These are phyloP conservation scores for Backusella morwellensis DNA, from an alignment of 192 early-diverging fungal genomes.

Conservation along the genomic window DNA sequence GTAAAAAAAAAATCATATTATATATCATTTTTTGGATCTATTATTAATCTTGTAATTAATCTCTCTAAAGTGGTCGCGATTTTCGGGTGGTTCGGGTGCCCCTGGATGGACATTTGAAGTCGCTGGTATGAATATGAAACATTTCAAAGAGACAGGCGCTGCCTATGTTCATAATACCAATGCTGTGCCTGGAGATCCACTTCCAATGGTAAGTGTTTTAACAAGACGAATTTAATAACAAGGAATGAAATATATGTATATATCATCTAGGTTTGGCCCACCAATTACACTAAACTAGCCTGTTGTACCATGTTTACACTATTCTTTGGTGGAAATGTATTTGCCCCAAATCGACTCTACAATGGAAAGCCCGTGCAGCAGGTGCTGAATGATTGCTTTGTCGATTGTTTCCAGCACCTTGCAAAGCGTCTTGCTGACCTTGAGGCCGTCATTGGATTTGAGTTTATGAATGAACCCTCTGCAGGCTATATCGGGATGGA, in stretches of 20 bases:
- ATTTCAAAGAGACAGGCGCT: conserved; percentile 75
- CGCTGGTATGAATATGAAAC: conserved; percentile 67
- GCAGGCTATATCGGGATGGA: conserved; percentile 75
- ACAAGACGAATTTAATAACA: not conserved
- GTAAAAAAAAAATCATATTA: conserved; percentile 35
- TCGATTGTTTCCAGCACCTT: conserved; percentile 67
- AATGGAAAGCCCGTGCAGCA: conserved; percentile 64
- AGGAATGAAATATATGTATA: not conserved
- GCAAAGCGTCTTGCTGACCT: conserved; percentile 65
- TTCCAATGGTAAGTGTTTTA: conserved; percentile 31
- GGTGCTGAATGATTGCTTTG: conserved; percentile 65
- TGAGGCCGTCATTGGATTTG: conserved; percentile 71
- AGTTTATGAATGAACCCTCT: conserved; percentile 57
- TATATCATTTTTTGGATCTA: too few species aligned
- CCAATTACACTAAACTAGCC: conserved; percentile 85
- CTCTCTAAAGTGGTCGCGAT: conserved; percentile 56
- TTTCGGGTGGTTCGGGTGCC: conserved; percentile 80
- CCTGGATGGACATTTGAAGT: conserved; percentile 88
- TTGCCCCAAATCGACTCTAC: conserved; percentile 67
- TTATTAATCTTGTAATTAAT: not conserved
- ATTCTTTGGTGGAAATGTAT: conserved; percentile 75
- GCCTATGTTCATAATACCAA: conserved; percentile 77
- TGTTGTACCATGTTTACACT: conserved; percentile 83
- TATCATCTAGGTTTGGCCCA: conserved; percentile 69
- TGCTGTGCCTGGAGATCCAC: conserved; percentile 44